Conservation (phyloP, 441 rosid species). For the Omphalea diandra region DNA sequence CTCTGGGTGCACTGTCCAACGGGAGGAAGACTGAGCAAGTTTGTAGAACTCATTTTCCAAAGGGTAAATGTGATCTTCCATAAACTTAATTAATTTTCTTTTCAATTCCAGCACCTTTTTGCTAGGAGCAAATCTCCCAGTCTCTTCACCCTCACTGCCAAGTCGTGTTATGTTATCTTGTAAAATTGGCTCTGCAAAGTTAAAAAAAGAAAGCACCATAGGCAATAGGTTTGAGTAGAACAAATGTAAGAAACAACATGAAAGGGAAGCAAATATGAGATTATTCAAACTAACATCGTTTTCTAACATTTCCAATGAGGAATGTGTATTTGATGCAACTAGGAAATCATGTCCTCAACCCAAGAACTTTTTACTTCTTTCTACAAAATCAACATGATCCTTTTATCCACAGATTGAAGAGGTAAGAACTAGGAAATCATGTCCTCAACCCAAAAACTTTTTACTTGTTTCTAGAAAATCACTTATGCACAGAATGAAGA, state of each 20-base stretch:
- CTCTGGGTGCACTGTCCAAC: conserved; percentile 94
- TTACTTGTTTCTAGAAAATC: no score
- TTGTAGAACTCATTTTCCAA: conserved; percentile 74
- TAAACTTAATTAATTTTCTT: conserved; percentile 66
- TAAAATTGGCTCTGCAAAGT: conserved; percentile 32
- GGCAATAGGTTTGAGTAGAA: conserved; percentile 8
- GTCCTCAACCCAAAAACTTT: no score
- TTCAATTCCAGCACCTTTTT: conserved; percentile 66
- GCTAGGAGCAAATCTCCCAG: conserved; percentile 68
- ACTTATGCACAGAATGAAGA: neutral
- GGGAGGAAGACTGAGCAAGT: conserved; percentile 68
- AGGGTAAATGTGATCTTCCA: conserved; percentile 90
- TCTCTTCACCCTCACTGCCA: conserved; percentile 33
- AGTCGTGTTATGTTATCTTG: conserved; percentile 24
- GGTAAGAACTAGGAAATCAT: no score
- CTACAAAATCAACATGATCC: neutral
- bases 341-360: no score
- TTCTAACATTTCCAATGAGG: no score
- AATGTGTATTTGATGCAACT: no score
- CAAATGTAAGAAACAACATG: neutral
- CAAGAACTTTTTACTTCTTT: neutral
- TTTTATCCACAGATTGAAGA: no score
- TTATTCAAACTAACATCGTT: neutral
- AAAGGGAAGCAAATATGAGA: neutral
- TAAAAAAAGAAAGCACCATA: conserved; percentile 11